A percentile compares a stretch with the other conserved stretches of the same genome.
These are phyloP conservation scores for Lanzia echinophila DNA, from an alignment of 2,329 filamentous ascomycete species.

Conservation along the genomic window DNA sequence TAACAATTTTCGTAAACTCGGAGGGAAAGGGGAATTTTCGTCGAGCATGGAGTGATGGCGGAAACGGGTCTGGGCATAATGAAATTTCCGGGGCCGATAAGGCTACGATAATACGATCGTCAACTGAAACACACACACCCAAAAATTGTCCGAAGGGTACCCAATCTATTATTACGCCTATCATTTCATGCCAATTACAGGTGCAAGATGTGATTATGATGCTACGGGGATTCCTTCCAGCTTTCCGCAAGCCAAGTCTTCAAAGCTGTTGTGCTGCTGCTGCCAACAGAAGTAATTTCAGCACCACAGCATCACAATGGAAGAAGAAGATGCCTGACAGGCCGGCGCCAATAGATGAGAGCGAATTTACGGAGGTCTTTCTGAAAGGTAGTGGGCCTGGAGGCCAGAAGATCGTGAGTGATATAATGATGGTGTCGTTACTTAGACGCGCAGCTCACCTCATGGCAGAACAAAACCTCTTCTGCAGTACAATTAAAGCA, in stretches of 20 bases:
- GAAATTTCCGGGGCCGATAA: background rate
- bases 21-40: background rate
- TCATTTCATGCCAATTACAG: background rate
- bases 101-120: conserved; percentile 3
- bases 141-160: no score
- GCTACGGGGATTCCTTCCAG: conserved; percentile 17
- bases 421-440: conserved; percentile 1
- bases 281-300: conserved; percentile 12
- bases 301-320: conserved; percentile 17
- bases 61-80: background rate
- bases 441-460: background rate
- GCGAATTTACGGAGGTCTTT: conserved; percentile 77
- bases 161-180: background rate
- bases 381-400: conserved; percentile 89
- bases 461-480: conserved; percentile 78
- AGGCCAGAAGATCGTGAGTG: conserved; percentile 81
- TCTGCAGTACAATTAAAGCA: conserved; percentile 93
- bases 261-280: conserved; percentile 10
- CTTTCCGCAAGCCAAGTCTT: conserved; percentile 11
- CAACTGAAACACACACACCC: background rate
- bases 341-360: conserved; percentile 63
- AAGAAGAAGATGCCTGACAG: conserved; percentile 67
- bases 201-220: conserved; percentile 26
- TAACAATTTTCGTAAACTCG: background rate
- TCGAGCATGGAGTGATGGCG: background rate